These are phyloP conservation scores for Leishmania martiniquensis DNA, from an alignment of 208 protist species.

Conservation along the genomic window DNA sequence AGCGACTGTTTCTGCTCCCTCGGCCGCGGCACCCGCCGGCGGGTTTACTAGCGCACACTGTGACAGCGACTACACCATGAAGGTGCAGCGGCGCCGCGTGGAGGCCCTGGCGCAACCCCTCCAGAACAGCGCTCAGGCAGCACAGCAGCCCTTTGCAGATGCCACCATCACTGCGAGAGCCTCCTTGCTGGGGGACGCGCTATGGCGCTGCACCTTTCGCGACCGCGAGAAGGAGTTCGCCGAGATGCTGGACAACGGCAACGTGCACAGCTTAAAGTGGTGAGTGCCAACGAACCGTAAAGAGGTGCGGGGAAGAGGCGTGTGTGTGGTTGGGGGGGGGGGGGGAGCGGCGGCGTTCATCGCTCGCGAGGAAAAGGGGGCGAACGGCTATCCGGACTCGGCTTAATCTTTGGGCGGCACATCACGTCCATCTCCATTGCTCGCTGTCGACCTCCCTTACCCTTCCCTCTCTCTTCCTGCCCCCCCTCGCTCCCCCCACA, in stretches of 20 bases:
- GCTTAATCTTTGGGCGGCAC: too few relatives aligned
- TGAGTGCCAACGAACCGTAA: constrained; percentile 11
- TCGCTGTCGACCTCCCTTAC: too few relatives aligned
- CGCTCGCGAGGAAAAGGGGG: too few relatives aligned
- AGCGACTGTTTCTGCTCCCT: not conserved
- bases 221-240: constrained; percentile 86
- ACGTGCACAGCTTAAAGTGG: constrained; percentile 81
- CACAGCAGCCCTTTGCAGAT: constrained; percentile 29
- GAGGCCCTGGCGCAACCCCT: not conserved
- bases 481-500: too few relatives aligned
- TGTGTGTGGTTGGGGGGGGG: not conserved
- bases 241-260: constrained; percentile 52
- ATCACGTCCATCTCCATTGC: too few relatives aligned
- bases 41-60: not conserved
- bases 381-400: too few relatives aligned
- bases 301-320: not conserved
- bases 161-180: constrained; percentile 30
- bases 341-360: not conserved
- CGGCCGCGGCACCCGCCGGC: not conserved
- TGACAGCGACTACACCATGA: not conserved
- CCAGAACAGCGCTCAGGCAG: not conserved
- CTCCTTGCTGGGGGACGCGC: constrained; percentile 27
- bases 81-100: not conserved
- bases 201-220: constrained; percentile 62
- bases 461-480: too few relatives aligned